Base-by-base conservation (phyloP, 345 rosid species). In the Passiflora organensis region DNA sequence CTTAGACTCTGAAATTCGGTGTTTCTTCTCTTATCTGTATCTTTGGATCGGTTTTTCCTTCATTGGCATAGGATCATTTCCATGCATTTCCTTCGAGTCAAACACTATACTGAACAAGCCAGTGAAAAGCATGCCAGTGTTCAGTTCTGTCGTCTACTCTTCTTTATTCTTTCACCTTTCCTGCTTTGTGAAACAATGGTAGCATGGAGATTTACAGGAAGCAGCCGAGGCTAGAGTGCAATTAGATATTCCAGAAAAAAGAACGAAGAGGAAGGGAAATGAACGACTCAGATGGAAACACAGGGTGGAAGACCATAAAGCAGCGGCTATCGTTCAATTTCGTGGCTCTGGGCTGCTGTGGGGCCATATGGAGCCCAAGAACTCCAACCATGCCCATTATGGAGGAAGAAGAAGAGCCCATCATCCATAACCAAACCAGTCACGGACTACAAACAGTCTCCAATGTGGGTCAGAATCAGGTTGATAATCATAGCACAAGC, bases 331-430 rank as follows among this genome's bases (percentile, higher is more conserved):
- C 87, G 55, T 79, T 80, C 45, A 41, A 28, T 8, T 28, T 28
- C 34, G 84, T 77, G 64, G 78, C 82, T 22, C 70, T 83, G 43
- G 71, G 85, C 10, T 87, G 97, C 71, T 80, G 91, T 48, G 87
- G 82, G 39, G 69, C 58, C 50, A 49, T 72, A 13, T 75, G 81
- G 81, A 65, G 66, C 45, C 51, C 80, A 53, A 45, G 61, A 16
- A 25, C 77, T 17, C 61, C 79, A 2, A 70, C 72, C 43, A 38
- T 63, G 24, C 68, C 70, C 58, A 44, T 72, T n/a, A 70, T 59
- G 0, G 66, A 62, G 1, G 74, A 66, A 0, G 74, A 70, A 0
- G 72, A 53, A 6, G 72, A 21, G 23, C 55, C 43, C 50, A 70
- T 21, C 60, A 36, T 32, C 11, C 61, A 53, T 34, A 22, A 41